These are phyloP conservation scores for Puccinellia tenuiflora DNA, from an alignment of 176 grass and related monocot species.

Conservation along the genomic window DNA sequence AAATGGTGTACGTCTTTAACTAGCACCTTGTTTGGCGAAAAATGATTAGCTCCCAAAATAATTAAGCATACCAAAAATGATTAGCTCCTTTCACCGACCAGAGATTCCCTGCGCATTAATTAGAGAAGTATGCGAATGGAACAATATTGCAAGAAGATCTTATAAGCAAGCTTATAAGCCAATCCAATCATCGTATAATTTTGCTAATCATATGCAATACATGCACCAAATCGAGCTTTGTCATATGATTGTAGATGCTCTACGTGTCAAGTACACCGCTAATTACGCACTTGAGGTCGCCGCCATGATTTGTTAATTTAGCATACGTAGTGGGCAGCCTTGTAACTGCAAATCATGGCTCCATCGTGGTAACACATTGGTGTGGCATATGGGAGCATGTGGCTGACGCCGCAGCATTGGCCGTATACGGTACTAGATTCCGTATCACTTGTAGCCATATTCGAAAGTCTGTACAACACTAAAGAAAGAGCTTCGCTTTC, in stretches of 20 bases:
- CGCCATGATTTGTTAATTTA: not conserved
- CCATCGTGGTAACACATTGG: not conserved
- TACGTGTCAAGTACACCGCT: constrained; percentile 27
- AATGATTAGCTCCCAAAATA: constrained; percentile 30
- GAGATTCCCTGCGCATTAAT: too few relatives aligned
- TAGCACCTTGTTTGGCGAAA: constrained; percentile 8
- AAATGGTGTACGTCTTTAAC: constrained; percentile 12
- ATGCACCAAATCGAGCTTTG: too few relatives aligned
- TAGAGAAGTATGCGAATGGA: too few relatives aligned
- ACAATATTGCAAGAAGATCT: too few relatives aligned
- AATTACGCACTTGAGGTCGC: not conserved
- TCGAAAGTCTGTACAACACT: not conserved
- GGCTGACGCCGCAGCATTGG: not conserved
- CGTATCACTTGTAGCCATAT: not conserved
- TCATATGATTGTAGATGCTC: constrained; percentile 14
- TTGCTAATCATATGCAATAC: too few relatives aligned
- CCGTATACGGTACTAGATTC: not conserved
- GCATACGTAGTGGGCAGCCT: not conserved
- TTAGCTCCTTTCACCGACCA: constrained; percentile 38
- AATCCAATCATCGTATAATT: too few relatives aligned
- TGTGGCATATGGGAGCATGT: not conserved
- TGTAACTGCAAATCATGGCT: not conserved
- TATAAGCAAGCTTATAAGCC: too few relatives aligned
- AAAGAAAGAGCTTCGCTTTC: not conserved
- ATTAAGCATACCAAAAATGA: constrained; percentile 24